Evolutionary conservation across 768 basidiomycete species (phyloP).

Genomic region (Tulasnella sp.): DNA sequence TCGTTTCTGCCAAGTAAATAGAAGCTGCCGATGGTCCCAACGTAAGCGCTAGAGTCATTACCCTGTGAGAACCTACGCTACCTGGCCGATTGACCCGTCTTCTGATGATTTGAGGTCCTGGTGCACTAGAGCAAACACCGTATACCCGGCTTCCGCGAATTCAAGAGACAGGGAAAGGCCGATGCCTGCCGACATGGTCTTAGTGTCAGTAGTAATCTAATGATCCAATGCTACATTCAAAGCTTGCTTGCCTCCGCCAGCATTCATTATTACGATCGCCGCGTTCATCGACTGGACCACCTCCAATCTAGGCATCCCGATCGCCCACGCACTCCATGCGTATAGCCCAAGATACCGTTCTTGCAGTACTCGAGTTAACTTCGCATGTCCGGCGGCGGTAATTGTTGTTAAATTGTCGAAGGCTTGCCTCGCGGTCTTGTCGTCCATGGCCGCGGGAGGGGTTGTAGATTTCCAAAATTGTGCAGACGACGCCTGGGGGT

Average conservation of each 20-base stretch:
- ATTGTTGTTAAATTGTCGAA: constrained; percentile 2
- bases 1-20: constrained; percentile 6
- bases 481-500: too few species aligned
- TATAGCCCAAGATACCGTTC: neutral
- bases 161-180: constrained; percentile 6
- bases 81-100: constrained; percentile 4
- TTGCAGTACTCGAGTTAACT: neutral
- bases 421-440: neutral
- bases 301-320: constrained; percentile 1
- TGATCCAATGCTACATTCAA: neutral
- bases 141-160: constrained; percentile 15
- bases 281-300: neutral
- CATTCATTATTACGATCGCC: constrained; percentile 12
- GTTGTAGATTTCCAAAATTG: too few species aligned
- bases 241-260: neutral
- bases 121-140: constrained; percentile 18
- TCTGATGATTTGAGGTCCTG: constrained; percentile 1
- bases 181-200: constrained; percentile 6
- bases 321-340: neutral
- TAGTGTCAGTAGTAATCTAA: neutral
- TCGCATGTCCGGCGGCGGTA: neutral
- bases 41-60: neutral
- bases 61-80: neutral
- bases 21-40: neutral
- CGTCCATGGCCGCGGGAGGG: neutral